Percentiles rank a stretch among this genome's conserved stretches.
Evolutionary conservation across 164 flowering plant genomes (phyloP).

Genomic region (Magnolia sinica): DNA sequence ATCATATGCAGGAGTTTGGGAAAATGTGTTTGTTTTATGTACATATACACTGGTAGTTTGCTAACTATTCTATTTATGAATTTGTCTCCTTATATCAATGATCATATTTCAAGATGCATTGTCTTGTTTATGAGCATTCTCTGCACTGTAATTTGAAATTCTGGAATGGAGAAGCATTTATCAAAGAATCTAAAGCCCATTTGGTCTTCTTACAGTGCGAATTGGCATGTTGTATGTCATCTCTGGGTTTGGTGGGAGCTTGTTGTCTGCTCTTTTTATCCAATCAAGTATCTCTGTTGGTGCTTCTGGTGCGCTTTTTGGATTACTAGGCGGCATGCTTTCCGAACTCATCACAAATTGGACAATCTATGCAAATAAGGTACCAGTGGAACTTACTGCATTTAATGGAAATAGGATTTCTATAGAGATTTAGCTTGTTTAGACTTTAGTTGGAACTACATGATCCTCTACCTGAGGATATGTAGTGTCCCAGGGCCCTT

Average conservation of each 20-base stretch:
- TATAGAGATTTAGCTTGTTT: background rate
- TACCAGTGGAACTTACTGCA: constrained; percentile 13
- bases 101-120: background rate
- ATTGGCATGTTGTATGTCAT: constrained; percentile 66
- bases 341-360: constrained; percentile 88
- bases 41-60: too few relatives aligned
- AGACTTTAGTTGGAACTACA: background rate
- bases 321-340: constrained; percentile 83
- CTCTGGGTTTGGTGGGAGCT: constrained; percentile 82
- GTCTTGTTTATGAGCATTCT: background rate
- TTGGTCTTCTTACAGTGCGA: constrained; percentile 41
- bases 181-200: background rate
- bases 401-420: constrained; percentile 24
- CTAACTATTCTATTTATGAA: too few relatives aligned
- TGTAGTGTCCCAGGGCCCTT: background rate
- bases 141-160: constrained; percentile 1
- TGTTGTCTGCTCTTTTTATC: constrained; percentile 72
- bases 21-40: too few relatives aligned
- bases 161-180: background rate
- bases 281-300: constrained; percentile 76
- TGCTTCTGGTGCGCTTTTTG: constrained; percentile 95
- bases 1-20: too few relatives aligned
- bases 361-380: constrained; percentile 92
- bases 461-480: background rate
- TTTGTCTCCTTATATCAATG: background rate